Base-by-base conservation (phyloP, 495 filamentous ascomycete species). In the Penicillium cinerascens region DNA sequence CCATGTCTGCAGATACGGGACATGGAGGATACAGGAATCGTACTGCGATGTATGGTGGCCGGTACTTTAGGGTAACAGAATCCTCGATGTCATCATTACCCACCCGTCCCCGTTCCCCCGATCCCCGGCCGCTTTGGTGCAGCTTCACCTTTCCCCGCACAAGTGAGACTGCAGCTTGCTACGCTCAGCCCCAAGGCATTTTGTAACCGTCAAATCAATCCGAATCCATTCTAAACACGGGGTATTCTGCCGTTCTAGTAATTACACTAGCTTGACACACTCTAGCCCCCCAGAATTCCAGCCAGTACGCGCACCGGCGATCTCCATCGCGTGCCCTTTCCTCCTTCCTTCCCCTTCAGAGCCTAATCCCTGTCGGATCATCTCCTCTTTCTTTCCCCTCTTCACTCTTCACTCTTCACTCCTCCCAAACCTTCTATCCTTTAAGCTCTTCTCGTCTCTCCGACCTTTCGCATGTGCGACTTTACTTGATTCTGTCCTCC, bases 71-170 rank as follows among this genome's bases (percentile, higher is more conserved):
- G 11, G 25, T n/a, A n/a, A n/a, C n/a, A n/a, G n/a, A 13, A 20
- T 8, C 17, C 16, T 26, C 56, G 20, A 56, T 48, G 56, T 59
- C 56, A 55, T 55, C 52, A 56, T 59, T 45, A 55, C 43, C 55
- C 51, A 47, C 47, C 35, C 15, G 16, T 20, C 1, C n/a, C 37
- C 23, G 17, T 29, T 29, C 43, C 15, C 13, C 16, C 21, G 23
- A 29, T 33, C 9, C 29, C 29, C 29, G 6, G 22, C 22, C 29
- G 29, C 9, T 33, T 33, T 33, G 29, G 29, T 8, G 11, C 29
- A 46, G 44, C 44, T 46, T 35, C 42, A 46, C 44, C 44, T 46
- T 46, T 46, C 44, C 44, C 44, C 44, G 44, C 44, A 46, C 23
- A 39, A 23, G 6, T 23, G 11, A 10, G 9, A 13, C 29, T 15